Percentiles rank a stretch among this genome's conserved stretches.
Evolutionary conservation across 1,284 basidiomycete genomes (phyloP).

Genomic region (Meripilus lineatus): DNA sequence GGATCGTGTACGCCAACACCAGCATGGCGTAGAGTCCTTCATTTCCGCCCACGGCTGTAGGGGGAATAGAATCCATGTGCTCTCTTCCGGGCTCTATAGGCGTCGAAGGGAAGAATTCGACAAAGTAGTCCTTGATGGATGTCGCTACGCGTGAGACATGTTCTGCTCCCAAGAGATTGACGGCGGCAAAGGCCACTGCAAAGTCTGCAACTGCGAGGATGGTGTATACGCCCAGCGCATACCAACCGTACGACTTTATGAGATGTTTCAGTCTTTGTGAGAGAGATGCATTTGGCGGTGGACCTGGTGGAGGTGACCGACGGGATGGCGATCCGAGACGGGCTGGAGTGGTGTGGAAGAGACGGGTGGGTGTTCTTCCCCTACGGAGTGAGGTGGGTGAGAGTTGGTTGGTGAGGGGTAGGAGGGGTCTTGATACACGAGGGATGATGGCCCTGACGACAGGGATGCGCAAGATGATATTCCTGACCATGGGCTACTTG

Average conservation of each 20-base stretch:
- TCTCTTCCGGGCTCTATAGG: conserved; percentile 63
- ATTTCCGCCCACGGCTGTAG: conserved; percentile 31
- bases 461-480: conserved; percentile 27
- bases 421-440: conserved; percentile 33
- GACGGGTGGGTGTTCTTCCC: conserved; percentile 31
- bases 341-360: conserved; percentile 46
- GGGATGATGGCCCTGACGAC: conserved; percentile 29
- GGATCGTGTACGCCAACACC: conserved; percentile 89
- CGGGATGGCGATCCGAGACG: conserved; percentile 31
- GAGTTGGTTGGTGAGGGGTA: conserved; percentile 30
- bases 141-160: conserved; percentile 72
- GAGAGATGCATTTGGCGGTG: conserved; percentile 47
- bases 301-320: conserved; percentile 17
- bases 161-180: conserved; percentile 89
- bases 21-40: conserved; percentile 89
- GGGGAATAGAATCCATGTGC: conserved; percentile 39
- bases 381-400: conserved; percentile 17
- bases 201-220: conserved; percentile 75
- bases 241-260: conserved; percentile 90
- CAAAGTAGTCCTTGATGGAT: conserved; percentile 48
- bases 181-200: conserved; percentile 73
- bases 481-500: conserved; percentile 25
- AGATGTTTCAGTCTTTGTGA: conserved; percentile 80
- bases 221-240: conserved; percentile 85
- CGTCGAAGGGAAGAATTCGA: conserved; percentile 40